Conservation (phyloP, 2,329 filamentous ascomycete species). For the Aureobasidium zeae region DNA sequence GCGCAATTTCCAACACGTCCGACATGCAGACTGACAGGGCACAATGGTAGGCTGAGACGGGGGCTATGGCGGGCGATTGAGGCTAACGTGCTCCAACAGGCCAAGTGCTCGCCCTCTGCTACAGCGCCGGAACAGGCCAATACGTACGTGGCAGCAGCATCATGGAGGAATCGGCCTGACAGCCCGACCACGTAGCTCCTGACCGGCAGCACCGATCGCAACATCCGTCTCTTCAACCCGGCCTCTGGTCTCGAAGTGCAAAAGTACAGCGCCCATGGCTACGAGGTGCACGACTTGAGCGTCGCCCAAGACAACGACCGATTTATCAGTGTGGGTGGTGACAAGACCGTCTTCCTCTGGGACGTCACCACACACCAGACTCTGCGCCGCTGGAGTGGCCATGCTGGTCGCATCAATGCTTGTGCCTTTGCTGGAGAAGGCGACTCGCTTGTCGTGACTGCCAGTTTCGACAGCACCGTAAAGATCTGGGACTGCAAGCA, state of each 20-base stretch:
- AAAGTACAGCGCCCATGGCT: constrained; percentile 81
- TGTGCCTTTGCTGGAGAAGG: constrained; percentile 69
- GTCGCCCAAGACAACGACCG: constrained; percentile 67
- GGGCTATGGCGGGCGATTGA: background rate
- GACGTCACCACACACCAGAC: constrained; percentile 78
- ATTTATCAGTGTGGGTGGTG: constrained; percentile 81
- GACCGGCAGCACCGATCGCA: constrained; percentile 76
- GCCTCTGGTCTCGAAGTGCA: constrained; percentile 57
- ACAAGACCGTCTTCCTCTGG: constrained; percentile 88
- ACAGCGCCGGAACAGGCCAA: constrained; percentile 40
- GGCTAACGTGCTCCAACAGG: constrained; percentile 22
- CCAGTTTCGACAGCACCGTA: constrained; percentile 66
- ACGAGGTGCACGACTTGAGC: constrained; percentile 75
- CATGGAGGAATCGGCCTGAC: no score
- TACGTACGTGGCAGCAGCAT: constrained; percentile 28
- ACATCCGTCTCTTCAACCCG: constrained; percentile 79
- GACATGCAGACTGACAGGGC: constrained; percentile 34
- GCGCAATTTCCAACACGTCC: constrained; percentile 33
- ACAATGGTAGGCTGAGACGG: constrained; percentile 24
- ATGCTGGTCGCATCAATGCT: constrained; percentile 62
- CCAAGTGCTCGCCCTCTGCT: constrained; percentile 42
- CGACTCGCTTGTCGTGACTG: constrained; percentile 62
- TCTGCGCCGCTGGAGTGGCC: constrained; percentile 60
- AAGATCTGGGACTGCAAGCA: constrained; percentile 63
- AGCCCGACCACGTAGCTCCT: constrained; percentile 44